Evolutionary conservation across 805 yeast genomes (phyloP).

Genomic region (Spathaspora boniae): DNA sequence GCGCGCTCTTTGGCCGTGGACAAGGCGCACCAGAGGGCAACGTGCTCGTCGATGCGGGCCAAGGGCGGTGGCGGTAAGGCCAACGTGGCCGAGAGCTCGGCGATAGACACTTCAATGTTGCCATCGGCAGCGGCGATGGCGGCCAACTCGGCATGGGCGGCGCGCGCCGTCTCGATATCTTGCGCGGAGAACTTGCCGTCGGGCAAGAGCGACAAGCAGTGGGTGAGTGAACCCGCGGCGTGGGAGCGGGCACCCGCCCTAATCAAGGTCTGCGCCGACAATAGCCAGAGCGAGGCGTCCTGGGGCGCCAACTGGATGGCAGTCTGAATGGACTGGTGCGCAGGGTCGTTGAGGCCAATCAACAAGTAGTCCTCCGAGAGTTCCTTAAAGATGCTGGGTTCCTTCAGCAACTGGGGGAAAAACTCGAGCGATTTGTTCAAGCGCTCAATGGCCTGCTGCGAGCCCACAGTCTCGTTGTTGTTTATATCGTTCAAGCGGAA

Average conservation of each 20-base stretch:
- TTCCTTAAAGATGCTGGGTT: constrained; percentile 43
- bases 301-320: constrained; percentile 35
- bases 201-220: constrained; percentile 42
- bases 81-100: constrained; percentile 49
- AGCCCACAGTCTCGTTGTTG: constrained; percentile 36
- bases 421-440: constrained; percentile 36
- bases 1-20: constrained; percentile 51
- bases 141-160: constrained; percentile 55
- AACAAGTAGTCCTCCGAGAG: constrained; percentile 50
- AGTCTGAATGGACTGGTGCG: constrained; percentile 46
- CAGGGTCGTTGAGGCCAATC: constrained; percentile 47
- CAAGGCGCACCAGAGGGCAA: constrained; percentile 51
- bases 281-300: constrained; percentile 46
- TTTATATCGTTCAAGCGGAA: constrained; percentile 37
- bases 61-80: constrained; percentile 48
- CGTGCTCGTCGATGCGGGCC: constrained; percentile 42
- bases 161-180: constrained; percentile 47
- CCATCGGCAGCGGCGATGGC: constrained; percentile 51
- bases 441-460: constrained; percentile 37
- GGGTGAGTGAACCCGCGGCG: constrained; percentile 46
- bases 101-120: constrained; percentile 45
- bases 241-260: constrained; percentile 41
- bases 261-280: constrained; percentile 47
- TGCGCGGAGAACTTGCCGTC: constrained; percentile 22
- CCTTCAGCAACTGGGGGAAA: constrained; percentile 36